Conservation (phyloP, 2,329 filamentous ascomycete species). For the Balansia obtecta region DNA sequence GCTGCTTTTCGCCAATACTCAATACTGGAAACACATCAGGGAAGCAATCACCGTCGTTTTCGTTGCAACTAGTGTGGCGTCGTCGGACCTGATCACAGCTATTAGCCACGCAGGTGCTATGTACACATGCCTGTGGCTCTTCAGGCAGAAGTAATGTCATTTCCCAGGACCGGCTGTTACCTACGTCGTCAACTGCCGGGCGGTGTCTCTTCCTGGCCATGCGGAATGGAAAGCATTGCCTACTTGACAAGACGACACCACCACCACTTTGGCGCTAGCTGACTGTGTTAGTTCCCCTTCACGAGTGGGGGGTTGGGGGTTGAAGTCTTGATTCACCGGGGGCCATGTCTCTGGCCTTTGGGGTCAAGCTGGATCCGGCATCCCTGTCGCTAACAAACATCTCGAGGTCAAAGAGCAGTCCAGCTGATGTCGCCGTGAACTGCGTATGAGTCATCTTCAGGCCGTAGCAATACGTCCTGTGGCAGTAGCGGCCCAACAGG, state of each 20-base stretch:
- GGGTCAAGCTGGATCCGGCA: no score
- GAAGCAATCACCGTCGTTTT: neutral
- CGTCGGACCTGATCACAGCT: neutral
- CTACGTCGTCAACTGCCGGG: neutral
- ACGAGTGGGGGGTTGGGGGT: no score
- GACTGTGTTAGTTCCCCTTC: neutral
- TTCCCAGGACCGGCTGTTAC: neutral
- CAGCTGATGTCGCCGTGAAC: no score
- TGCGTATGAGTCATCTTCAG: no score
- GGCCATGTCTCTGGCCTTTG: no score
- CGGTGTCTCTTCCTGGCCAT: neutral
- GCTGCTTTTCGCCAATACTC: neutral
- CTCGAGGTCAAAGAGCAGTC: no score
- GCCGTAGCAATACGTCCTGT: no score
- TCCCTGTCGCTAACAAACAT: no score
- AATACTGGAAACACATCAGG: neutral
- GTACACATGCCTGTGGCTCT: neutral
- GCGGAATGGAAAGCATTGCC: neutral
- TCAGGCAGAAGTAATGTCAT: neutral
- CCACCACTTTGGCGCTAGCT: neutral
- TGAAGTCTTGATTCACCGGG: no score
- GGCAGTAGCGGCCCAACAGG: no score
- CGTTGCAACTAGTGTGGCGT: neutral
- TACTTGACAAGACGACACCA: neutral
- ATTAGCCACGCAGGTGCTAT: constrained; percentile 1